These are phyloP conservation scores for Sisymbrium altissimum DNA, from an alignment of 345 rosid species.

Conservation along the genomic window DNA sequence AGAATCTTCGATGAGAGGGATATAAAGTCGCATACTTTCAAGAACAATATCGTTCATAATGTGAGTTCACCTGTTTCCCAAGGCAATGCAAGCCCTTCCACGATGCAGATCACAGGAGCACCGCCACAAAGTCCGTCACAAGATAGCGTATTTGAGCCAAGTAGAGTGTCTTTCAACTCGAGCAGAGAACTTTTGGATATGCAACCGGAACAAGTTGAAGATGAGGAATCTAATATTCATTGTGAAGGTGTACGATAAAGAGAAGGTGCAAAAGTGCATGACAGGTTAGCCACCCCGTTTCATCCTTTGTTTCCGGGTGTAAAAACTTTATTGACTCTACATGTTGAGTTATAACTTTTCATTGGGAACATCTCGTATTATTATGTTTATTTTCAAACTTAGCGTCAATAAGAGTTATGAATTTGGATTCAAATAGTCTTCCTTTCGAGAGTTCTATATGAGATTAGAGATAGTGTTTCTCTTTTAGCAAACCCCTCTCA, in stretches of 20 bases:
- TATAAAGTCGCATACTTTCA: no score
- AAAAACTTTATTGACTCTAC: neutral
- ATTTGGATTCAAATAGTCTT: neutral
- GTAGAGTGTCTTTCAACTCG: neutral
- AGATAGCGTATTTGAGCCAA: slow-evolving; percentile 12
- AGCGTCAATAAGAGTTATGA: neutral
- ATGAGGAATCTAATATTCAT: neutral
- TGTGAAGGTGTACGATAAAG: neutral
- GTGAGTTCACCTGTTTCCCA: no score
- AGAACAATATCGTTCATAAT: no score
- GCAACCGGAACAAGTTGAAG: neutral
- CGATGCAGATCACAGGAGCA: neutral
- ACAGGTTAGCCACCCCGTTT: neutral
- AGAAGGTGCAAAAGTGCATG: neutral
- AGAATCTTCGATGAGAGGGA: no score
- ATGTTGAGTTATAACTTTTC: neutral
- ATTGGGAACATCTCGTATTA: neutral
- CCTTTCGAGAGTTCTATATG: no score
- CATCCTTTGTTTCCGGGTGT: neutral
- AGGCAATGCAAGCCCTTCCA: no score
- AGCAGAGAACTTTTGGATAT: neutral
- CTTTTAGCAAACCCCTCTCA: no score
- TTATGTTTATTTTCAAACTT: neutral
- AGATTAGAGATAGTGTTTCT: no score
- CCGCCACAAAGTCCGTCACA: slow-evolving; percentile 6